A percentile compares a stretch with the other conserved stretches of the same genome.
Evolutionary conservation across 2,329 filamentous ascomycete species (phyloP).

Genomic region (Tolypocladium capitatum): DNA sequence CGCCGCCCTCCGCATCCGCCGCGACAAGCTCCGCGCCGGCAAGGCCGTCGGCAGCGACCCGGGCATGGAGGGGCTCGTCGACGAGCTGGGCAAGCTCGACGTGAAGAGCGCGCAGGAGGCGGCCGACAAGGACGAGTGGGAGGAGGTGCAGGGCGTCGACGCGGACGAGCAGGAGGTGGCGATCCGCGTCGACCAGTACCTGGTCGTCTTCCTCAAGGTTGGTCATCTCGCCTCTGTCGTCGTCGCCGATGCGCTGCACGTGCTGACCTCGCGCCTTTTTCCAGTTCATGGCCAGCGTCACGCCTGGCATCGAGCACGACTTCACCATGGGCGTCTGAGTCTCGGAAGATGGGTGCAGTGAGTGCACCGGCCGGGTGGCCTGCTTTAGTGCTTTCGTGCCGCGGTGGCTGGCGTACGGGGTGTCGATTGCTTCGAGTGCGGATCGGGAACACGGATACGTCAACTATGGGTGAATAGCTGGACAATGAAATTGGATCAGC

Average conservation of each 20-base stretch:
- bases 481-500: not conserved
- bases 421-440: not conserved
- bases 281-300: slow-evolving; percentile 74
- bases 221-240: not conserved
- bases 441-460: not conserved
- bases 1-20: slow-evolving; percentile 75
- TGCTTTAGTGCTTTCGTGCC: not conserved
- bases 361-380: not conserved
- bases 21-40: slow-evolving; percentile 62
- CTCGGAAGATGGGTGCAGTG: not conserved
- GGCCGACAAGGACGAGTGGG: slow-evolving; percentile 48
- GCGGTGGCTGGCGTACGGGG: not conserved
- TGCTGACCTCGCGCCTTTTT: not conserved
- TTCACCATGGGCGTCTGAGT: slow-evolving; percentile 85
- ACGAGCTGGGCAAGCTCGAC: slow-evolving; percentile 58
- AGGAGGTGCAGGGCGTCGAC: slow-evolving; percentile 47
- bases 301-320: slow-evolving; percentile 93
- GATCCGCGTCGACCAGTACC: slow-evolving; percentile 77
- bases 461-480: not conserved
- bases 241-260: no score
- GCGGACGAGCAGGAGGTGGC: slow-evolving; percentile 60
- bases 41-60: slow-evolving; percentile 30
- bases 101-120: slow-evolving; percentile 37
- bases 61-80: slow-evolving; percentile 76
- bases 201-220: slow-evolving; percentile 78